Evolutionary conservation across 23 red algal species (phyloP).

Genomic region (Chondrus crispus): DNA sequence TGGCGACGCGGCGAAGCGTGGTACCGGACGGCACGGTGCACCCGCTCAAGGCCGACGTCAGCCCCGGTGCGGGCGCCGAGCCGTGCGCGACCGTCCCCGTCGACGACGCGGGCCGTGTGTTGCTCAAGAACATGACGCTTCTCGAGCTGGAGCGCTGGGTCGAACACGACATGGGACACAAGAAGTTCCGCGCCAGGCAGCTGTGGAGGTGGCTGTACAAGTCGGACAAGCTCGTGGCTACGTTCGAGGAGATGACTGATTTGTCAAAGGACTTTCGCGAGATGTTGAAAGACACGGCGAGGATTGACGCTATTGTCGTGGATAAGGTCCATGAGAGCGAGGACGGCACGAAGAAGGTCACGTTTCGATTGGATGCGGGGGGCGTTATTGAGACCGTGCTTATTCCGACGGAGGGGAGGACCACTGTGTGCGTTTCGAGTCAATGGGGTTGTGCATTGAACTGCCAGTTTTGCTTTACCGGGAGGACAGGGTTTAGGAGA

Average conservation of each 20-base stretch:
- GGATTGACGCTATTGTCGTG: conserved; percentile 56
- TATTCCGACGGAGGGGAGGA: conserved; percentile 80
- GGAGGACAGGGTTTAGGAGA: conserved; percentile 67
- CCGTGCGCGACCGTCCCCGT: neutral
- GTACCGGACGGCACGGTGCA: conserved; percentile 57
- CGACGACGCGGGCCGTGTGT: conserved; percentile 36
- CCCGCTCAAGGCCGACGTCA: conserved; percentile 32
- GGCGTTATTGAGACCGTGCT: conserved; percentile 88
- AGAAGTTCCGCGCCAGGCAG: conserved; percentile 83
- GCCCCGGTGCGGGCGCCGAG: neutral
- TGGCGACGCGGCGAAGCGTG: no score
- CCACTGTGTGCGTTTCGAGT: conserved; percentile 86
- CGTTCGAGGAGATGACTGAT: conserved; percentile 91
- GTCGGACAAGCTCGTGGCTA: conserved; percentile 18
- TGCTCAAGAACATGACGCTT: conserved; percentile 72
- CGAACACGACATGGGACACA: conserved; percentile 46
- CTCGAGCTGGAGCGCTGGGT: conserved; percentile 78
- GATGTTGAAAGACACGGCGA: conserved; percentile 16
- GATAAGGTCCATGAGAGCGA: conserved; percentile 57
- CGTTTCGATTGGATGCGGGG: conserved; percentile 33
- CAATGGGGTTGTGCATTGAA: conserved; percentile 88
- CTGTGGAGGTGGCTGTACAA: conserved; percentile 97
- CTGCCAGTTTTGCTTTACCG: conserved; percentile 98
- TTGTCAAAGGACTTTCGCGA: conserved; percentile 72
- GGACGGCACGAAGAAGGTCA: conserved; percentile 92